Evolutionary conservation across 148 eudicot species (phyloP), one percentile per base, ranked within the genome.

Genomic region (Pouteria glomerata): DNA sequence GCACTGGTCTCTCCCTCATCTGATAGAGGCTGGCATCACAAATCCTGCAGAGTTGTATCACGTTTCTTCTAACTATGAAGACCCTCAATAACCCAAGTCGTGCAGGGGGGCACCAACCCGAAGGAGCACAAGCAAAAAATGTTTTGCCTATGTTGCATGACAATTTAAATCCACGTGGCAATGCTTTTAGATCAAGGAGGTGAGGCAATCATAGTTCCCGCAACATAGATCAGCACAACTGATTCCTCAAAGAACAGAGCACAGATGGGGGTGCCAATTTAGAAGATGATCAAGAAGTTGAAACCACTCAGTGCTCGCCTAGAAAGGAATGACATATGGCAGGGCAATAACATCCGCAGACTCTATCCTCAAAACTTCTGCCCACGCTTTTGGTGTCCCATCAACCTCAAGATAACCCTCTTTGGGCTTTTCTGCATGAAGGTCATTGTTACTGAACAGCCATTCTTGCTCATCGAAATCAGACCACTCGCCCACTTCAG

Each of bases 241-340:
- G 27, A 62, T 8, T 35, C 27, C 44, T 30, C 31, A 10, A 31
- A 58, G 37, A 18, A 59, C 6, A 1, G 45, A 37, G n/a, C 50
- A 4, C 51, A 11, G 26, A 24, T 41, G 44, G 14, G 18, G 42
- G 13, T 62, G 42, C 57, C 45, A 19, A 51, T 2, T 35, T 23
- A 37, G 24, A 55, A 37, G 31, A 37, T 4, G 21, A 55, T 53
- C 30, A 6, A 14, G 24, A 55, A 69, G 19, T 18, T 26, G 50
- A 69, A 56, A 35, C 35, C 21, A 39, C 31, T 24, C 24, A 26
- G 37, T 15, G 37, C 14, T 14, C 26, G 57, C 35, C 74, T 68
- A 86, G 75, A 81, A 83, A 35, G 87, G 90, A 68, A 83, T 75
- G 58, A 86, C 90, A 45, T 79, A 86, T 0, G 90, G 87, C 53